Evolutionary conservation across 495 filamentous ascomycete genomes (phyloP).

Genomic region (Xylaria palmicola): DNA sequence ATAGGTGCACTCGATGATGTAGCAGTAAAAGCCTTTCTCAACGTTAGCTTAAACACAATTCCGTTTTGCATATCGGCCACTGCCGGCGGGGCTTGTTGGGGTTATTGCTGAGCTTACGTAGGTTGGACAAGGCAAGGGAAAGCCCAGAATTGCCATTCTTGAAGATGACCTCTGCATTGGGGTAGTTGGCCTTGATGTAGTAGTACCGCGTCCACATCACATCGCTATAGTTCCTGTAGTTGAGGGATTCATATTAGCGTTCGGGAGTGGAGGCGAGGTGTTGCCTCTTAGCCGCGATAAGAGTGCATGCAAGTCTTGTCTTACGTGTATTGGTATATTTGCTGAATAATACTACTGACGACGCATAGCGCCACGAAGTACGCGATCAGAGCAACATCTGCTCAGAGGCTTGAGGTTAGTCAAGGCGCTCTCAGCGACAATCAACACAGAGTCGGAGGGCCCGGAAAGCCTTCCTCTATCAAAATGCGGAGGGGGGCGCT

Average conservation of each 20-base stretch:
- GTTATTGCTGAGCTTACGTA: slow-evolving; percentile 1
- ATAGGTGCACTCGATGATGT: slow-evolving; percentile 11
- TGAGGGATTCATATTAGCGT: background rate
- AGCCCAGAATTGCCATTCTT: slow-evolving; percentile 24
- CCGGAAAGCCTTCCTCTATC: background rate
- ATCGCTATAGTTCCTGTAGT: slow-evolving; percentile 8
- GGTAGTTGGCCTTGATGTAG: slow-evolving; percentile 21
- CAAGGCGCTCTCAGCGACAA: background rate
- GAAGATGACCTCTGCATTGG: slow-evolving; percentile 20
- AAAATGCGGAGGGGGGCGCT: background rate
- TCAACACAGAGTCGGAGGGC: background rate
- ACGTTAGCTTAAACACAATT: background rate
- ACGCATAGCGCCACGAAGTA: slow-evolving; percentile 13
- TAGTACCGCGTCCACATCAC: slow-evolving; percentile 18
- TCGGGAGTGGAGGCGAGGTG: background rate
- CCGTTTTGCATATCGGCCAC: background rate
- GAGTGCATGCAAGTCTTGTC: background rate
- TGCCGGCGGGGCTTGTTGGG: background rate
- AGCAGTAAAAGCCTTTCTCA: slow-evolving; percentile 7
- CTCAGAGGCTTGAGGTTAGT: background rate
- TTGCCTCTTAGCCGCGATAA: background rate
- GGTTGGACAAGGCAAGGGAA: slow-evolving; percentile 12
- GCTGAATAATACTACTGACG: slow-evolving; percentile 16
- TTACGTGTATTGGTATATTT: slow-evolving; percentile 16
- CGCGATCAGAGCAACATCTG: slow-evolving; percentile 14